Evolutionary conservation across 2,329 filamentous ascomycete species (phyloP).

Genomic region (Alternaria triticimaculans): DNA sequence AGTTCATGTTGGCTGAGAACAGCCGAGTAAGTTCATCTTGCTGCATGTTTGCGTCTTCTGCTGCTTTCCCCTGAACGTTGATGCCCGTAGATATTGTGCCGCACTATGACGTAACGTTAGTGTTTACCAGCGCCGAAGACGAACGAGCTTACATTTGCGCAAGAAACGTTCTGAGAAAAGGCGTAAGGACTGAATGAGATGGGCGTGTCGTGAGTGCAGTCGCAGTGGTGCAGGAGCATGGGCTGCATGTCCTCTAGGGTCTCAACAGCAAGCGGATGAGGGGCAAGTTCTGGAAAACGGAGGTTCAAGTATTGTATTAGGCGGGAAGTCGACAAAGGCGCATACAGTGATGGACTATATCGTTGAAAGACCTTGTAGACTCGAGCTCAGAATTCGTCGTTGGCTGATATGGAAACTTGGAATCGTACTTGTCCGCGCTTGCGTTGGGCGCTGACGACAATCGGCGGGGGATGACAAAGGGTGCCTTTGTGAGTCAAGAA

Average conservation of each 20-base stretch:
- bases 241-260: constrained; percentile 42
- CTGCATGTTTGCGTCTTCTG: constrained; percentile 58
- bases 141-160: constrained; percentile 54
- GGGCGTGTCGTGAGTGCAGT: constrained; percentile 49
- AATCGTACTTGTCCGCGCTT: constrained; percentile 19
- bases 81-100: constrained; percentile 51
- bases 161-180: constrained; percentile 54
- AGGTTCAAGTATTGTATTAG: constrained; percentile 20
- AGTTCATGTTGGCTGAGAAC: constrained; percentile 76
- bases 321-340: constrained; percentile 24
- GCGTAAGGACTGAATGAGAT: constrained; percentile 51
- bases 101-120: constrained; percentile 54
- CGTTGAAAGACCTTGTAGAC: constrained; percentile 15
- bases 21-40: constrained; percentile 84
- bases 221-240: constrained; percentile 48
- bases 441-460: constrained; percentile 34
- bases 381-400: constrained; percentile 19
- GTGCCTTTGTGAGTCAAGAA: constrained; percentile 26
- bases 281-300: not conserved
- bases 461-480: constrained; percentile 24
- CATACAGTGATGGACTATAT: constrained; percentile 17
- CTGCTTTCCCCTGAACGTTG: constrained; percentile 47
- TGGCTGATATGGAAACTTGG: constrained; percentile 17
- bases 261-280: constrained; percentile 22
- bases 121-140: constrained; percentile 15